Base-by-base conservation (phyloP, 176 grass and related monocot species). In the Zoysia pacifica region DNA sequence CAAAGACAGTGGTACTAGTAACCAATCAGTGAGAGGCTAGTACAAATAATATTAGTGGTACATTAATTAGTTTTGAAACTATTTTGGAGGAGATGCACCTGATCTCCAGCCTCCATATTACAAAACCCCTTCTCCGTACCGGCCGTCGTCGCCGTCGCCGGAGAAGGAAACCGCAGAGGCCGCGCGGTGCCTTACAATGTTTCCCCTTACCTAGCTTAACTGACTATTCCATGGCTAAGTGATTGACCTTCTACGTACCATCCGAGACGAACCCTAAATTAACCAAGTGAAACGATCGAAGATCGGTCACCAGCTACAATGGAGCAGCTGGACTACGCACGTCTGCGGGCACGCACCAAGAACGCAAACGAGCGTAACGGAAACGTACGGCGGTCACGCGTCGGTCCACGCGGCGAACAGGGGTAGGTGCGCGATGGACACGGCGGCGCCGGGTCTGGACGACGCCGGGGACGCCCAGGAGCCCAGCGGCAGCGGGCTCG, bases 381-480 rank as follows among this genome's bases (percentile, higher is more conserved):
- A 28, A 28, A 28, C 28, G 28, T 28, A 28, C 28, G 28, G 28
- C 28, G 28, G 28, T 94, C 72, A 99, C 5, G 90, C 84, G 82
- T 99, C 97, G 15, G 90, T 88, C 97, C 97, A 99, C 7, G 97
- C 88, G 65, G 93, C 84, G 70, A 99, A 99, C 28, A 95, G 35
- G 11, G 96, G 92, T 90, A 99, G 83, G 75, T 99, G 93, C 28
- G 93, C 75, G 75, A 99, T 96, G 68, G 97, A 92, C n/a, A 95
- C 79, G 28, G 92, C 81, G 69, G 92, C 82, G n/a, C 7, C 52
- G 13, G 52, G 4, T 7, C 3, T 2, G n/a, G 85, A 72, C 47
- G 86, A 67, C 41, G 85, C 73, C 0, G 73, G 70, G 11, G 91
- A 39, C 50, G 89, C 86, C 92, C 92, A 95, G 66, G 93, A 89